Evolutionary conservation across 768 basidiomycete genomes (phyloP).

Genomic region (Mycena indigotica): DNA sequence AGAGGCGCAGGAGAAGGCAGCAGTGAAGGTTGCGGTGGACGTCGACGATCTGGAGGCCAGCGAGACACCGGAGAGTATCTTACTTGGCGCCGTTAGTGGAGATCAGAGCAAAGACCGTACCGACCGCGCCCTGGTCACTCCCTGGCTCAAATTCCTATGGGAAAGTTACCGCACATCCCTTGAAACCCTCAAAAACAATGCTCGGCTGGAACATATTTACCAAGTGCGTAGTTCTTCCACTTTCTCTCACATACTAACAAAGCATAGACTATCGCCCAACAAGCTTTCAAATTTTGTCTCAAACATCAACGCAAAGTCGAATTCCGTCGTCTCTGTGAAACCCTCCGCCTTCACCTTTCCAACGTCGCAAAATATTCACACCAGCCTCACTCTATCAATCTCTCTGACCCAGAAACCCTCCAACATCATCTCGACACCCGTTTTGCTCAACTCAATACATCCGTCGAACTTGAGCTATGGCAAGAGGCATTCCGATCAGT

Average conservation of each 20-base stretch:
- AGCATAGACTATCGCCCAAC: conserved; percentile 85
- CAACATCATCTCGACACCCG: conserved; percentile 96
- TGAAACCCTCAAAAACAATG: conserved; percentile 95
- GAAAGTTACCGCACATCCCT: conserved; percentile 95
- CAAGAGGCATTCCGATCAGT: conserved; percentile 98
- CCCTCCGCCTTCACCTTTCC: conserved; percentile 88
- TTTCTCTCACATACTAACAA: conserved; percentile 1
- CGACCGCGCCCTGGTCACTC: conserved; percentile 91
- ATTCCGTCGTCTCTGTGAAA: conserved; percentile 95
- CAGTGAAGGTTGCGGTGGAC: conserved; percentile 73
- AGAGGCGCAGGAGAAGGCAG: conserved; percentile 86
- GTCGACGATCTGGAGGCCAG: conserved; percentile 96
- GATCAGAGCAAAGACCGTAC: conserved; percentile 91
- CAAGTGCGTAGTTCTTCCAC: conserved; percentile 59
- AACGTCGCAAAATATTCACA: conserved; percentile 95
- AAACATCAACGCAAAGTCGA: conserved; percentile 94
- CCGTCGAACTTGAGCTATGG: conserved; percentile 98
- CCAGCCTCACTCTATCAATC: conserved; percentile 92
- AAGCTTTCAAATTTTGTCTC: conserved; percentile 96
- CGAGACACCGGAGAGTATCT: conserved; percentile 90
- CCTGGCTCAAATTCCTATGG: conserved; percentile 99
- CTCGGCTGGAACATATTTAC: conserved; percentile 88
- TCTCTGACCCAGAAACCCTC: conserved; percentile 91
- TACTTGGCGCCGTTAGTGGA: conserved; percentile 88
- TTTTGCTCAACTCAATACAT: conserved; percentile 94